Base-by-base conservation (phyloP, 2,329 filamentous ascomycete species). In the Neophaeococcomyces aloes region DNA sequence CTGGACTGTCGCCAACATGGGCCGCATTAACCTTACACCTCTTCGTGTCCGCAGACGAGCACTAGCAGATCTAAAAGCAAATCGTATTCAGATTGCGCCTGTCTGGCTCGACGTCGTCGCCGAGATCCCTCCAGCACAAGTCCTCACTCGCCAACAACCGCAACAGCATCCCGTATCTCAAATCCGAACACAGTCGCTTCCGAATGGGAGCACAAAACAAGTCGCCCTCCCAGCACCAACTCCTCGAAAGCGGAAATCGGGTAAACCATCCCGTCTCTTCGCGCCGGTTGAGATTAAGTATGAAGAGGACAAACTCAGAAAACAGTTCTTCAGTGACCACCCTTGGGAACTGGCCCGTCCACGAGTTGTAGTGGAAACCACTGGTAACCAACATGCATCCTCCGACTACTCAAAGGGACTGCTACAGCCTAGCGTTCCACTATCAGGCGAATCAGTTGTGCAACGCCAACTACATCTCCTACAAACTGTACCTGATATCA, bases 271-370 rank as follows among this genome's bases (percentile, higher is more conserved):
- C 82, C 23, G 86, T 78, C 68, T 94, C 56, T 96, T 88, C 70
- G 78, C 80, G 55, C 91, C 91, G 1, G 76, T 87, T 52, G 66
- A 70, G 46, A 80, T 98, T 51, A 68, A 67, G 42, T 95, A 91
- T 61, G 77, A 83, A 48, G 91, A 98, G 63, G 91, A 98, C 65
- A 65, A 68, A 48, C 71, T 98, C 57, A 81, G 91, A 51, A 71
- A 67, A 53, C 77, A 80, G 21, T 98, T 96, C 68, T 98, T 85
- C 69, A 78, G 74, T 58, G 89, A 98, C 63, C 91, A 98, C 61
- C 91, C 91, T 4, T 98, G 91, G 91, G 91, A 98, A 66, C 69
- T 98, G 59, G 91, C 91, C 14, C 75, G 89, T 50, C 91, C 91
- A 43, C 75, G 86, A 54, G 72, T 94, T 46, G 70, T 98, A 36